Evolutionary conservation across 306 rosid genomes (phyloP), one percentile per base, ranked within the genome.

Genomic region (Canavalia gladiata): DNA sequence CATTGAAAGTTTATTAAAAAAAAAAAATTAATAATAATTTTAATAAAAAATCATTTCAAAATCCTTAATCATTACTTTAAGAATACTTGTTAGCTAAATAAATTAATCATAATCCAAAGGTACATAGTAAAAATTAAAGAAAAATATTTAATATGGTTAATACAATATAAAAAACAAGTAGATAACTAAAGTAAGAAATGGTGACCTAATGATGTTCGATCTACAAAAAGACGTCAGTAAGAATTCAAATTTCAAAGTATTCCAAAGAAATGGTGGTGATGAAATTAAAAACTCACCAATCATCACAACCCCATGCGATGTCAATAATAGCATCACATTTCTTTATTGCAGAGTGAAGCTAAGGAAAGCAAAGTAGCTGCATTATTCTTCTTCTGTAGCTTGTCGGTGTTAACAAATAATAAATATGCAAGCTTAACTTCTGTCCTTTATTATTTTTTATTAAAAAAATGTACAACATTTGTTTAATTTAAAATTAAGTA

Each of bases 241-340:
- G 76, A 49, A 86, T 84, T 79, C 84, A 67, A 77, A 76, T 49
- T 84, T 54, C 76, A 69, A 34, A 47, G 42, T 74, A 25, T 79
- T 47, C 57, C 43, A 47, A 11, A 50, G 56, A 60, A 43, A 0
- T 8, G 11, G 35, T 12, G 72, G 9, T 31, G 28, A 56, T 57
- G 52, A 43, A 12, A 45, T 75, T 70, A 34, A 76, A 82, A 74
- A 56, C 79, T 65, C 56, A 74, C 39, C 82, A 85, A 88, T 83
- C 73, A 87, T 81, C 65, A 75, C 45, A 41, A 46, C 10, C 74
- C 80, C 94, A 90, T 85, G 94, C 77, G 88, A 83, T 85, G 78
- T 46, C 86, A 83, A 85, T 81, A 85, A 85, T 83, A 72, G 79
- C 74, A 76, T 41, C 30, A 10, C 49, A 68, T 75, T 72, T 76